Evolutionary conservation across 495 filamentous ascomycete species (phyloP), one percentile per base, ranked within the genome.

Genomic region (Lineolata rhizophorae): DNA sequence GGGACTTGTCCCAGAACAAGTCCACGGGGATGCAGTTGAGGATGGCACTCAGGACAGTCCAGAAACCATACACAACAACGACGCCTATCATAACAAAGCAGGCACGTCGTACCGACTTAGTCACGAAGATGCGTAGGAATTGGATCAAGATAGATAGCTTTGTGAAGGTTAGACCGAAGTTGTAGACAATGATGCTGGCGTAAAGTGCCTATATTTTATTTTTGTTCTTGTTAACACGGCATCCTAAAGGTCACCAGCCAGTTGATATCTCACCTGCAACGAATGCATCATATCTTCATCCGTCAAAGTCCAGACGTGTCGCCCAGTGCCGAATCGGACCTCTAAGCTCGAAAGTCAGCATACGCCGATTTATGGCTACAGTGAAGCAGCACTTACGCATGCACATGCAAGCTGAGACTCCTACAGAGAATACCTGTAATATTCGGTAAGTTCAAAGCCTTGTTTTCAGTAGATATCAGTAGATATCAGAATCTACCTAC

Each of bases 131-230:
- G 2, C 38, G 34, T 2, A 41, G 28, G 30, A 37, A 41, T 30
- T 41, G 38, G 4, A 41, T 18, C 1, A 33, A 5, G 5, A 41
- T 37, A 2, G 34, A 37, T 14, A 41, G 3, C 29, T 41, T 41
- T 2, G 20, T 31, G 2, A 37, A 14, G 11, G 35, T 37, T 10
- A 41, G 30, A 19, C 34, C 16, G 18, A 41, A 33, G 24, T 41
- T 37, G 26, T 41, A 41, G 26, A 34, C 35, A 14, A 39, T 36
- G 25, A 45, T 36, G 24, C 35, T 37, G 5, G 35, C 35, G 18
- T 32, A 41, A 5, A 36, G 35, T n/a, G 35, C 34, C 38, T 41
- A 19, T 1, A 17, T 8, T 20, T 4, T 17, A 2, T 17, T 18
- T 20, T 25, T 12, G 22, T 8, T 12, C 22, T 25, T 25, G 22